These are phyloP conservation scores for Nannizziopsis arthrosporioides DNA, from an alignment of 2,329 filamentous ascomycete genomes.

Conservation along the genomic window DNA sequence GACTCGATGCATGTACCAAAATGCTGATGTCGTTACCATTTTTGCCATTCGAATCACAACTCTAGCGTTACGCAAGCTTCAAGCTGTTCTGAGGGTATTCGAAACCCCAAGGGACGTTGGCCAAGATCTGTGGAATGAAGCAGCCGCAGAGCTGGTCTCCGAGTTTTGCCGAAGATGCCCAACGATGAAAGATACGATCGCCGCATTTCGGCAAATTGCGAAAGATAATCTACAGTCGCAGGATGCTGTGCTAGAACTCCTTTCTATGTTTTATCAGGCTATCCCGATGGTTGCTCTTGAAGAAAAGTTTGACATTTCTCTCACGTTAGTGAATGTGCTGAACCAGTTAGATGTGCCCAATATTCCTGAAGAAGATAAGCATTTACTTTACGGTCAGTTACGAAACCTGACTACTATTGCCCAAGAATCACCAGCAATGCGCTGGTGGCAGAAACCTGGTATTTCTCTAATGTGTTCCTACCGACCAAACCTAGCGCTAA, in stretches of 20 bases:
- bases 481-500: conserved; percentile 1
- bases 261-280: conserved; percentile 75
- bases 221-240: conserved; percentile 61
- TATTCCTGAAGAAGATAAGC: conserved; percentile 39
- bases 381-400: conserved; percentile 59
- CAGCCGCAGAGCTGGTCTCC: conserved; percentile 53
- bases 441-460: conserved; percentile 72
- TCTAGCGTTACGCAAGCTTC: conserved; percentile 67
- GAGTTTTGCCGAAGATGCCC: conserved; percentile 71
- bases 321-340: conserved; percentile 59
- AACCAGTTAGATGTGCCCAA: conserved; percentile 44
- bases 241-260: conserved; percentile 63
- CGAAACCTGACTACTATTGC: conserved; percentile 74
- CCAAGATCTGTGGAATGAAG: conserved; percentile 55
- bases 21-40: conserved; percentile 67
- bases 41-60: conserved; percentile 73
- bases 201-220: conserved; percentile 57
- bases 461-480: conserved; percentile 15
- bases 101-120: conserved; percentile 35
- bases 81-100: conserved; percentile 51
- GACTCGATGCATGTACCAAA: conserved; percentile 64
- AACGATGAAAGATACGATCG: conserved; percentile 67
- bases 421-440: conserved; percentile 67
- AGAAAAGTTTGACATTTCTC: conserved; percentile 79
- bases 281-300: conserved; percentile 67